Evolutionary conservation across 331 rosid genomes (phyloP).

Genomic region (Cydonia oblonga): DNA sequence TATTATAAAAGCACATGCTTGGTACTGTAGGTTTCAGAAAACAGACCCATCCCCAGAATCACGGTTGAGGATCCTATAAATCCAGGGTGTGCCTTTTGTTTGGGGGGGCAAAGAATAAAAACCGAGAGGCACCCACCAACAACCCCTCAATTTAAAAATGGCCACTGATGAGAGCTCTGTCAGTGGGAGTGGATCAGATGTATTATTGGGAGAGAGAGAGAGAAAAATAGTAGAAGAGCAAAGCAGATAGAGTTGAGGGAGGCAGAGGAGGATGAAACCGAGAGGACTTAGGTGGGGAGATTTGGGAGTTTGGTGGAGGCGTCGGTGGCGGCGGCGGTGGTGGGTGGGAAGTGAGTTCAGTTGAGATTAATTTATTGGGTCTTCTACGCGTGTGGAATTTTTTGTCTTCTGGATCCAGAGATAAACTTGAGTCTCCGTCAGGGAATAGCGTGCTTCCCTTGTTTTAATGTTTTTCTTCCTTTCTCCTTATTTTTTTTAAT

Average conservation of each 20-base stretch:
- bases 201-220: not conserved
- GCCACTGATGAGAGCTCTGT: slow-evolving; percentile 8
- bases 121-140: slow-evolving; percentile 38
- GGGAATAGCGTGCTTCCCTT: slow-evolving; percentile 10
- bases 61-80: slow-evolving; percentile 30
- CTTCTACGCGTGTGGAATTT: slow-evolving; percentile 28
- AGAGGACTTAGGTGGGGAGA: slow-evolving; percentile 19
- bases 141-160: slow-evolving; percentile 24
- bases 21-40: slow-evolving; percentile 20
- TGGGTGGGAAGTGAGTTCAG: not conserved
- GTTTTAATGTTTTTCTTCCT: not conserved
- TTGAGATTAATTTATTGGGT: not conserved
- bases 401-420: slow-evolving; percentile 1
- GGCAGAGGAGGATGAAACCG: slow-evolving; percentile 12
- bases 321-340: slow-evolving; percentile 1
- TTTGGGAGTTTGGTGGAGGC: slow-evolving; percentile 14
- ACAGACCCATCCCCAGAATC: slow-evolving; percentile 51
- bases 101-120: slow-evolving; percentile 49
- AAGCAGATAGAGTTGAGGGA: not conserved
- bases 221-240: not conserved
- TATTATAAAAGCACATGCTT: slow-evolving; percentile 9
- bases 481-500: not conserved
- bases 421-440: slow-evolving; percentile 35
- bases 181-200: slow-evolving; percentile 18
- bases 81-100: slow-evolving; percentile 31